A percentile compares a stretch with the other conserved stretches of the same genome.
These are phyloP conservation scores for Leucocoprinus birnbaumii DNA, from an alignment of 768 basidiomycete genomes.

Conservation along the genomic window DNA sequence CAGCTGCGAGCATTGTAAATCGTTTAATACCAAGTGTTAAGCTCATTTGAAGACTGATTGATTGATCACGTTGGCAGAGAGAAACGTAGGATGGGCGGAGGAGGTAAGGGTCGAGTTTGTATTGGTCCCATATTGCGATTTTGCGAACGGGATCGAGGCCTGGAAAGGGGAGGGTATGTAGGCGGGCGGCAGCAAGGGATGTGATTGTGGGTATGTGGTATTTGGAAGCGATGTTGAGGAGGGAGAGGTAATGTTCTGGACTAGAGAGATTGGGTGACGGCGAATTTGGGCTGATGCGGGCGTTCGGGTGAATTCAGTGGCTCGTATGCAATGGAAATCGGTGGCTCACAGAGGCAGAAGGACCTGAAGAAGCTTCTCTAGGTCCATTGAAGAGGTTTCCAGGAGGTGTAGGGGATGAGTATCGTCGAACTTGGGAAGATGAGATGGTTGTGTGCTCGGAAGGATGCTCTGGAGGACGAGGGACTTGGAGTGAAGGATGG, in stretches of 20 bases:
- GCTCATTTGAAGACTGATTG: slow-evolving; percentile 30
- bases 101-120: slow-evolving; percentile 26
- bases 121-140: slow-evolving; percentile 33
- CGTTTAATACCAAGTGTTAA: slow-evolving; percentile 29
- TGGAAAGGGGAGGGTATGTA: slow-evolving; percentile 20
- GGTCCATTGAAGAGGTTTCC: slow-evolving; percentile 2
- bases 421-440: slow-evolving; percentile 21
- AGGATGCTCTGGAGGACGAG: slow-evolving; percentile 26
- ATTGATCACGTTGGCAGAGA: slow-evolving; percentile 27
- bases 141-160: slow-evolving; percentile 29
- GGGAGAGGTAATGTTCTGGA: slow-evolving; percentile 8
- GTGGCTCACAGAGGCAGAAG: slow-evolving; percentile 1
- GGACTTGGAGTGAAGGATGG: slow-evolving; percentile 37
- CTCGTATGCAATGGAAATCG: not conserved
- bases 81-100: slow-evolving; percentile 25
- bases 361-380: slow-evolving; percentile 5
- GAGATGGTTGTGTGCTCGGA: slow-evolving; percentile 28
- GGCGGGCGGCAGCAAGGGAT: slow-evolving; percentile 8
- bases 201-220: slow-evolving; percentile 9
- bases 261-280: not conserved
- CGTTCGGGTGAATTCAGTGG: not conserved
- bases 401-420: slow-evolving; percentile 36
- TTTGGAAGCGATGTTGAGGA: slow-evolving; percentile 8
- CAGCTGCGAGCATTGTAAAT: slow-evolving; percentile 30
- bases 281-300: not conserved